Conservation (phyloP, 495 filamentous ascomycete species). For the Immersiella caudata region DNA sequence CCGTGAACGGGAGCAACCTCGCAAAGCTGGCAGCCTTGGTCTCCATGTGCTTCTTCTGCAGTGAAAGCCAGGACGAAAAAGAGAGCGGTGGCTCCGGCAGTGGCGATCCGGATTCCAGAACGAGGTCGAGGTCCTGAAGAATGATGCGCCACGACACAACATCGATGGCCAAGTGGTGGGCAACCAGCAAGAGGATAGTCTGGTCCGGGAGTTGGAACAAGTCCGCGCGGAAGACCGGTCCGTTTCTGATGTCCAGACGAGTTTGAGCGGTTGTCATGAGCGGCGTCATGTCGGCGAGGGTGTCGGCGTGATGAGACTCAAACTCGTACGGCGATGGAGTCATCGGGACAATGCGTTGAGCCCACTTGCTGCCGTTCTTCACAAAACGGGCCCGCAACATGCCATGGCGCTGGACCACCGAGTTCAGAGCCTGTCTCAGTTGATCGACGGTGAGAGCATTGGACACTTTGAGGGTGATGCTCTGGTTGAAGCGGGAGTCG, state of each 20-base stretch:
- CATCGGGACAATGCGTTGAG: constrained; percentile 31
- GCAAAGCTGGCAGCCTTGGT: constrained; percentile 20
- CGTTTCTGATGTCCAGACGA: constrained; percentile 30
- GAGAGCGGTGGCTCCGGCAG: constrained; percentile 39
- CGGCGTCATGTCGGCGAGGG: constrained; percentile 15
- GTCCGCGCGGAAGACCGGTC: constrained; percentile 47
- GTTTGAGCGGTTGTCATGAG: constrained; percentile 24
- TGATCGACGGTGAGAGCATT: constrained; percentile 38
- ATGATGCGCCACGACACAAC: constrained; percentile 66
- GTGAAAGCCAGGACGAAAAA: constrained; percentile 57
- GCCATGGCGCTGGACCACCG: constrained; percentile 56
- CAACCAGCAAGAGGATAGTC: constrained; percentile 52
- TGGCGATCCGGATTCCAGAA: constrained; percentile 43
- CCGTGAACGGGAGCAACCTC: constrained; percentile 23
- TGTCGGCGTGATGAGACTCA: constrained; percentile 23
- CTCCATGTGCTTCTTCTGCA: constrained; percentile 35
- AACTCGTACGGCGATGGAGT: constrained; percentile 25
- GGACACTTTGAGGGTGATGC: constrained; percentile 55
- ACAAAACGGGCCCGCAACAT: constrained; percentile 63
- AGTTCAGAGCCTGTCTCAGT: constrained; percentile 49
- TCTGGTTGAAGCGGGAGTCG: constrained; percentile 65
- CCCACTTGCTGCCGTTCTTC: constrained; percentile 27
- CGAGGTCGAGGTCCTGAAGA: constrained; percentile 57
- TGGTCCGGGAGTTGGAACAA: constrained; percentile 43
- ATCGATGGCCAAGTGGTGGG: constrained; percentile 62